Evolutionary conservation across 805 yeast species (phyloP), one percentile per base, ranked within the genome.

Genomic region (Barnettozyma sucrosica): DNA sequence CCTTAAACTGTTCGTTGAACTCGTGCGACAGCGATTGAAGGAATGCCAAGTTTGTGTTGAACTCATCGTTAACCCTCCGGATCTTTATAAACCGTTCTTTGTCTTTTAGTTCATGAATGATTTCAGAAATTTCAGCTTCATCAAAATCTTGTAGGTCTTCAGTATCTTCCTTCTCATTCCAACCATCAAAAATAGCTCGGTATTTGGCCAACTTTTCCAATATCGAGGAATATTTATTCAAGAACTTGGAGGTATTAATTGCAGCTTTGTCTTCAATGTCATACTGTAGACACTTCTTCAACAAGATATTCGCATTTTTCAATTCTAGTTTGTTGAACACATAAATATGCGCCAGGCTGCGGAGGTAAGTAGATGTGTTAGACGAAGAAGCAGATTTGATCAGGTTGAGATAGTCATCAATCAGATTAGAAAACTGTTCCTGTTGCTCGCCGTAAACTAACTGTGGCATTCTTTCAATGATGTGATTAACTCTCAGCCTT

Each of bases 221-320:
- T 51, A 56, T 47, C 44, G 26, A 40, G 34, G 60, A 65, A 50
- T 80, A 66, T 49, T 74, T 76, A 26, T 77, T 69, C 47, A 68
- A 68, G n/a, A 80, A 63, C 55, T 82, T 77, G 10, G 86, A 76
- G 26, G 75, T 57, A 16, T 59, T 66, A 26, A 81, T 79, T 63
- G 96, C 89, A 3, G 65, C 67, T 24, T 67, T 66, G 53, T 74
- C 76, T 52, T 88, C 97, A 64, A 88, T 85, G 63, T 92, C 92
- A 39, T 79, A 74, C 46, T 85, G 80, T 43, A 92, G 67, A 62
- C 97, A 89, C 52, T 76, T 80, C 54, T 83, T 77, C 16, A 47
- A 9, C 7, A 47, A 19, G 3, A 19, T 33, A 23, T 83, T 69
- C 36, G 72, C 70, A 49, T 64, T 70, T 14, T 77, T 77, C 49